Evolutionary conservation across 2,329 filamentous ascomycete genomes (phyloP).

Genomic region (Lasiodiplodia sp.): DNA sequence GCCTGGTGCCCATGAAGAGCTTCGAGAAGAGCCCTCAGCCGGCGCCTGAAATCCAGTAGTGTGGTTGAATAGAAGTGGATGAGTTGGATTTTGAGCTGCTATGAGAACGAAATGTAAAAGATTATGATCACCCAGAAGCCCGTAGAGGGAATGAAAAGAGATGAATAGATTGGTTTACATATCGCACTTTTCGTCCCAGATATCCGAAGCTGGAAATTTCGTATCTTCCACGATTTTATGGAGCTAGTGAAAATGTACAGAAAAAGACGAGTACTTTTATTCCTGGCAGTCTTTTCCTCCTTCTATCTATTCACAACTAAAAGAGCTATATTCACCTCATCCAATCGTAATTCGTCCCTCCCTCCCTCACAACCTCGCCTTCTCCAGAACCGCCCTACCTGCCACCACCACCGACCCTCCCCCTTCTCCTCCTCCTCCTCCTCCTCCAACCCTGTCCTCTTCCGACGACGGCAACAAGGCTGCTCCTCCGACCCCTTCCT

Average conservation of each 20-base stretch:
- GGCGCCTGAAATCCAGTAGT: conserved; percentile 14
- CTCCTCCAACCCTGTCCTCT: neutral
- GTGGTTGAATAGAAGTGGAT: neutral
- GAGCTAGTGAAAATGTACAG: neutral
- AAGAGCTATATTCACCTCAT: neutral
- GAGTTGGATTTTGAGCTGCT: neutral
- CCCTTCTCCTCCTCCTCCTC: neutral
- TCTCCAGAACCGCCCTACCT: neutral
- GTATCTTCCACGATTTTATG: neutral
- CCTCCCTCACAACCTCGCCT: conserved; percentile 17
- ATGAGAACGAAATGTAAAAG: neutral
- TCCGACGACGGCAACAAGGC: too few relatives aligned
- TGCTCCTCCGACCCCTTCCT: neutral
- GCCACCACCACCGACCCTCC: neutral
- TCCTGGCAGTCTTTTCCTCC: too few relatives aligned
- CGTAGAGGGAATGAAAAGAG: neutral
- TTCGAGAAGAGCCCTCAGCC: conserved; percentile 30
- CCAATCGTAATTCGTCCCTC: neutral
- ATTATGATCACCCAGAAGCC: neutral
- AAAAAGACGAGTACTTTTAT: neutral
- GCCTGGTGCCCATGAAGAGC: conserved; percentile 74
- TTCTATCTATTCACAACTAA: too few relatives aligned
- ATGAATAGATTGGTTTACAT: neutral
- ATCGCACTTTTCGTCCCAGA: neutral
- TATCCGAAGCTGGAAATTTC: neutral